These are phyloP conservation scores for Ustilago hordei DNA, from an alignment of 1,284 basidiomycete genomes.

Conservation along the genomic window DNA sequence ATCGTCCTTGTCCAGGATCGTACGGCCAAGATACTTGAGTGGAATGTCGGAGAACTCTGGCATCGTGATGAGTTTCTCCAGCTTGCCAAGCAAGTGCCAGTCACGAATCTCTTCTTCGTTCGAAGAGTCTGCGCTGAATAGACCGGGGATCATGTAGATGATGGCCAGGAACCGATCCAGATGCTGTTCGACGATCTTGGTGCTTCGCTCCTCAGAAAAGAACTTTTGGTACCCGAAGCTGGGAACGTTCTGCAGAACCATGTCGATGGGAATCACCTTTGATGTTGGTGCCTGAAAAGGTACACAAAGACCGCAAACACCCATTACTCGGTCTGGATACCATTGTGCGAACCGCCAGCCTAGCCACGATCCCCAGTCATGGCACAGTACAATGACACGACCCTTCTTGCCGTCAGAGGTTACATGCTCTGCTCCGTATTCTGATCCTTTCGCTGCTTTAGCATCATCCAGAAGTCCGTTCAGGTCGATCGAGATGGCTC, in stretches of 20 bases:
- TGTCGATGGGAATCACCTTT: constrained; percentile 39
- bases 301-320: constrained; percentile 55
- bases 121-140: constrained; percentile 43
- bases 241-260: constrained; percentile 43
- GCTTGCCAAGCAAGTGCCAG: constrained; percentile 50
- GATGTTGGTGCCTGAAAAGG: constrained; percentile 50
- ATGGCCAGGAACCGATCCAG: constrained; percentile 55
- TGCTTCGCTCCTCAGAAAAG: constrained; percentile 53
- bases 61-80: constrained; percentile 53
- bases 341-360: constrained; percentile 57
- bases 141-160: constrained; percentile 52
- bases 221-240: constrained; percentile 62
- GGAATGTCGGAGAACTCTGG: constrained; percentile 49
- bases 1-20: constrained; percentile 37
- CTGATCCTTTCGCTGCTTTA: constrained; percentile 36
- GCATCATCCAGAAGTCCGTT: constrained; percentile 56
- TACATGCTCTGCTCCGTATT: constrained; percentile 40
- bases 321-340: constrained; percentile 52
- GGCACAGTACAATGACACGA: constrained; percentile 55
- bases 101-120: constrained; percentile 41
- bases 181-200: constrained; percentile 57
- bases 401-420: constrained; percentile 42
- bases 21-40: constrained; percentile 31
- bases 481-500: constrained; percentile 54
- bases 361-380: constrained; percentile 63